These are phyloP conservation scores for Chrysanthemum makinoi DNA, from an alignment of 129 eudicot genomes.

Conservation along the genomic window DNA sequence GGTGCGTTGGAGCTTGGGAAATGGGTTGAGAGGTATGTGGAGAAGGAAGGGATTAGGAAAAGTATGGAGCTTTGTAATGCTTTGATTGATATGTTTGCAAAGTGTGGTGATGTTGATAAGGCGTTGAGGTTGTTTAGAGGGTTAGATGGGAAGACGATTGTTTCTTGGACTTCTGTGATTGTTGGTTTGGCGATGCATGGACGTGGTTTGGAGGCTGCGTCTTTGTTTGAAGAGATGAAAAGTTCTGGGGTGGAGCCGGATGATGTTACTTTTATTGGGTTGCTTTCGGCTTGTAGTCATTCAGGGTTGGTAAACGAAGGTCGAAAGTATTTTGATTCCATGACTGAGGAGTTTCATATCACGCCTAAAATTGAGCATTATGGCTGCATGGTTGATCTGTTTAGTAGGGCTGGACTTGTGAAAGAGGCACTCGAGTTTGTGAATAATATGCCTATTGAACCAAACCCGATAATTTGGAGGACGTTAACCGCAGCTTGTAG, in stretches of 20 bases:
- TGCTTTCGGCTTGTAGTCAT: conserved; percentile 88
- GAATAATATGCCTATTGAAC: conserved; percentile 64
- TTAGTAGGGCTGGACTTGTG: conserved; percentile 65
- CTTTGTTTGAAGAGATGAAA: conserved; percentile 59
- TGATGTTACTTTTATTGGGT: conserved; percentile 70
- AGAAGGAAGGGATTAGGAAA: conserved; percentile 46
- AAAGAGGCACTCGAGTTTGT: conserved; percentile 70
- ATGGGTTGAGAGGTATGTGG: conserved; percentile 65
- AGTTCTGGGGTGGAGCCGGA: conserved; percentile 47
- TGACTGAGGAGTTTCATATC: conserved; percentile 41
- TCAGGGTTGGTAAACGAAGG: conserved; percentile 77
- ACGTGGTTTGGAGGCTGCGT: conserved; percentile 64
- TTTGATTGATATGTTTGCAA: conserved; percentile 74
- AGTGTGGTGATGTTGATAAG: conserved; percentile 72
- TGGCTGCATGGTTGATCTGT: conserved; percentile 86
- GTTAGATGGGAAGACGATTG: conserved; percentile 43
- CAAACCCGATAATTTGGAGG: conserved; percentile 72
- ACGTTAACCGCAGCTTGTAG: conserved; percentile 61
- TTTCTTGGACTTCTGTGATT: conserved; percentile 82
- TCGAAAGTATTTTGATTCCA: conserved; percentile 43
- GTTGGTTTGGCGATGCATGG: conserved; percentile 87
- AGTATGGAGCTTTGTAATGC: conserved; percentile 63
- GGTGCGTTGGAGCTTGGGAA: conserved; percentile 78
- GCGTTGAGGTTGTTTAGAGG: conserved; percentile 51
- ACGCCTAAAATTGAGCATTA: conserved; percentile 76